Evolutionary conservation across 2,329 filamentous ascomycete species (phyloP).

Genomic region (Ambrosiella cleistominuta): DNA sequence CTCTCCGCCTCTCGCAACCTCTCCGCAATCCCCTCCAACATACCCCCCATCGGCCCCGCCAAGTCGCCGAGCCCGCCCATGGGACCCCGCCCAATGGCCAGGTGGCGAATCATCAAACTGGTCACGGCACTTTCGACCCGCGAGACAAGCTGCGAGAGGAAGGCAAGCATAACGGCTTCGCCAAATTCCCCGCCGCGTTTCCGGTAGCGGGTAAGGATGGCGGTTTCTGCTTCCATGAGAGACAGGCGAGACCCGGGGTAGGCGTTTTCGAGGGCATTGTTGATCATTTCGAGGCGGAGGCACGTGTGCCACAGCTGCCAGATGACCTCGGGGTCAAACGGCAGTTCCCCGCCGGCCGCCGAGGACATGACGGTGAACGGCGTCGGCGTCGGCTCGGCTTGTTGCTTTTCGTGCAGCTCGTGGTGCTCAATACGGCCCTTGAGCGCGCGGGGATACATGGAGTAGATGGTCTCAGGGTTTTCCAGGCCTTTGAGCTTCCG

Average conservation of each 20-base stretch:
- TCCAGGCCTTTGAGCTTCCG: constrained; percentile 91
- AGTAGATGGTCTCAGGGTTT: constrained; percentile 89
- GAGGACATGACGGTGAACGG: constrained; percentile 25
- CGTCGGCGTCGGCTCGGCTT: constrained; percentile 21
- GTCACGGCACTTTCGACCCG: constrained; percentile 71
- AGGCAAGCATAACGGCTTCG: constrained; percentile 71
- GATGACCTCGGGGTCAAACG: constrained; percentile 65
- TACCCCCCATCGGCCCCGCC: constrained; percentile 57
- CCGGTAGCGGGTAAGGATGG: constrained; percentile 54
- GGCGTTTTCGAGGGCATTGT: constrained; percentile 58
- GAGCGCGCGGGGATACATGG: constrained; percentile 82
- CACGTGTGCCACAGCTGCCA: constrained; percentile 85
- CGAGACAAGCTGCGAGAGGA: constrained; percentile 88
- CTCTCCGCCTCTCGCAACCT: not conserved
- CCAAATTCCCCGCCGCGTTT: constrained; percentile 65
- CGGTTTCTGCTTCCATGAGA: constrained; percentile 39
- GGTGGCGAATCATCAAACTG: constrained; percentile 61
- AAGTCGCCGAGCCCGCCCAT: constrained; percentile 52
- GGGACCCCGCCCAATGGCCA: constrained; percentile 49
- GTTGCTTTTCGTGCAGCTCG: constrained; percentile 18
- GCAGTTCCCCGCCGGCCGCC: constrained; percentile 45
- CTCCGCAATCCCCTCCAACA: constrained; percentile 30
- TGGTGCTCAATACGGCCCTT: constrained; percentile 63
- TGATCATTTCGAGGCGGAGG: constrained; percentile 80
- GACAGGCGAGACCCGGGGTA: constrained; percentile 43